Base-by-base conservation (phyloP, 495 filamentous ascomycete genomes). In the Aspergillus egyptiacus region DNA sequence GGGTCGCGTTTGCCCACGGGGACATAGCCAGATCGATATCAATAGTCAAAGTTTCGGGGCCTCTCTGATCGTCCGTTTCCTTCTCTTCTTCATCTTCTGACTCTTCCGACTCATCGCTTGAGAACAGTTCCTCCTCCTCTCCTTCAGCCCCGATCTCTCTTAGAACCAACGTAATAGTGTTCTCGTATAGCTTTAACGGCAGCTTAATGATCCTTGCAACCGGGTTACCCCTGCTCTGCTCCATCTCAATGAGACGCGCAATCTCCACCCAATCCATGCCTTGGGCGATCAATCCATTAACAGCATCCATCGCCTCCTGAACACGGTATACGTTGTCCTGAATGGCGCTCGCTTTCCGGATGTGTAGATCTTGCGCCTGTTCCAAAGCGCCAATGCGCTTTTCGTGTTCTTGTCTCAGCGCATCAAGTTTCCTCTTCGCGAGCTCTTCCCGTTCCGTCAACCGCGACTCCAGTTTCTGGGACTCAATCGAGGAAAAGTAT, bases 251-350 rank as follows among this genome's bases (percentile, higher is more conserved):
- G 54, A 98, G 71, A 22, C 82, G 83, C 7, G 82, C 89, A 58
- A 96, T 87, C 46, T 95, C 86, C 8, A 85, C 81, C 93, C 93
- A 98, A 56, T 97, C 93, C 91, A 96, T 96, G 6, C 89, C 91
- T 59, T 96, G 89, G 6, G 80, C 80, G 30, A 97, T 78, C 13
- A 98, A 69, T 0, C 86, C 86, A 59, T 96, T 97, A 14, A 98
- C 80, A 5, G 91, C 89, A 54, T 85, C 84, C 65, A 87, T 91
- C 4, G 89, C 89, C 64, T 97, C 93, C 63, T 93, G 83, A 0
- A 96, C 89, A 22, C 89, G 77, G 56, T 91, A 85, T 0, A 87
- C 64, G 58, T 98, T 97, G 35, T 89, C 87, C 57, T 95, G 79
- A 32, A 98, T 90, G 3, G 93, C 88, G 41, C 78, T 81, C 10